Conservation (phyloP, 2,329 filamentous ascomycete species). For the Claviceps arundinis region DNA sequence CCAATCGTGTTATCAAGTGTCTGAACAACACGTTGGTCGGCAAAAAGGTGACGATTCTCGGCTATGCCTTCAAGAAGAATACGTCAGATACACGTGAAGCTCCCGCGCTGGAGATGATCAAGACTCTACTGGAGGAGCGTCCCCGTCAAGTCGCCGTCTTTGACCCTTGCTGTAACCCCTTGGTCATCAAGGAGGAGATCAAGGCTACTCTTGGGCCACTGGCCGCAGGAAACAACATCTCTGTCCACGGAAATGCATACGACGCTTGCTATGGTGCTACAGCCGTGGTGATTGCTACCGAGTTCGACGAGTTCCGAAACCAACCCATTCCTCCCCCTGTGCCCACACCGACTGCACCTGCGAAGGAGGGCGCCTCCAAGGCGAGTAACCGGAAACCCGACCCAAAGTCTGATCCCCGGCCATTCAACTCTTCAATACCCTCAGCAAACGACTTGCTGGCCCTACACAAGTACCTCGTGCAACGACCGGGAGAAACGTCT, state of each 20-base stretch:
- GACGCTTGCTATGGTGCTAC: constrained; percentile 35
- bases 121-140: constrained; percentile 49
- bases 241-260: constrained; percentile 34
- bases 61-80: constrained; percentile 71
- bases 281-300: constrained; percentile 41
- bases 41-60: constrained; percentile 61
- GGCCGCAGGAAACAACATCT: constrained; percentile 29
- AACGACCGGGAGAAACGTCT: constrained; percentile 14
- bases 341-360: constrained; percentile 12
- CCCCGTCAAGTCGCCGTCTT: constrained; percentile 53
- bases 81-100: constrained; percentile 64
- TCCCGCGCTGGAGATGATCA: constrained; percentile 55
- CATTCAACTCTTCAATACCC: constrained; percentile 24
- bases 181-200: constrained; percentile 38
- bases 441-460: constrained; percentile 33
- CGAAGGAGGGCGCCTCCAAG: constrained; percentile 14
- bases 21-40: constrained; percentile 55
- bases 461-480: constrained; percentile 34
- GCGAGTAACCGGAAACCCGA: constrained; percentile 24
- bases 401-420: constrained; percentile 32
- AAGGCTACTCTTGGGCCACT: constrained; percentile 26
- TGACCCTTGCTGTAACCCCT: constrained; percentile 48
- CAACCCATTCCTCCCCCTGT: constrained; percentile 20
- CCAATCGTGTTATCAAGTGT: constrained; percentile 48
- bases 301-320: constrained; percentile 42